Percentiles rank a stretch among this genome's conserved stretches.
Conservation (phyloP, 2,329 filamentous ascomycete species). For the Stemphylium beticola region DNA sequence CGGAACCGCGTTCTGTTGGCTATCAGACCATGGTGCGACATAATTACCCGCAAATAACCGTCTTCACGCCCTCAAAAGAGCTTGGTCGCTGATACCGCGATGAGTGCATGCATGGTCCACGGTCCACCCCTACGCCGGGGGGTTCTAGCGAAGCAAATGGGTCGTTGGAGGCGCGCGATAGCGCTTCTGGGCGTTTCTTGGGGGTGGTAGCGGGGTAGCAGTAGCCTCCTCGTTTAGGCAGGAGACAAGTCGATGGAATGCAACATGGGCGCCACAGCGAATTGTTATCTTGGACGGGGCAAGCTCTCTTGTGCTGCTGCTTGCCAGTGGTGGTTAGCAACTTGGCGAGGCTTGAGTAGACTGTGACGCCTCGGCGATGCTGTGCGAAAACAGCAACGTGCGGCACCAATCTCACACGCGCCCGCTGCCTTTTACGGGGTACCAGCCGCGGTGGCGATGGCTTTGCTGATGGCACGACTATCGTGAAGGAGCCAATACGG, state of each 20-base stretch:
- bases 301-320: conserved; percentile 21
- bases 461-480: conserved; percentile 15
- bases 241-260: conserved; percentile 10
- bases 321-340: conserved; percentile 18
- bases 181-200: conserved; percentile 12
- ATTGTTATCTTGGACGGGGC: conserved; percentile 16
- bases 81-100: conserved; percentile 8
- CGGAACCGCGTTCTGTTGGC: background rate
- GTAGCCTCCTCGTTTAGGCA: conserved; percentile 13
- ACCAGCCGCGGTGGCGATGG: conserved; percentile 28
- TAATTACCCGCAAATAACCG: conserved; percentile 11
- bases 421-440: conserved; percentile 11
- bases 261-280: conserved; percentile 16
- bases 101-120: background rate
- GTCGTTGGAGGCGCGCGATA: conserved; percentile 12
- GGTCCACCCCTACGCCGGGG: background rate
- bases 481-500: conserved; percentile 5
- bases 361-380: conserved; percentile 17
- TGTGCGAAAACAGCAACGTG: conserved; percentile 17
- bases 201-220: conserved; percentile 13
- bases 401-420: conserved; percentile 9
- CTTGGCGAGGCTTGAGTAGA: conserved; percentile 22
- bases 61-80: background rate
- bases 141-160: background rate
- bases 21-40: background rate